These are phyloP conservation scores for Fragilariopsis cylindrus DNA, from an alignment of 108 stramenopile genomes.

Conservation along the genomic window DNA sequence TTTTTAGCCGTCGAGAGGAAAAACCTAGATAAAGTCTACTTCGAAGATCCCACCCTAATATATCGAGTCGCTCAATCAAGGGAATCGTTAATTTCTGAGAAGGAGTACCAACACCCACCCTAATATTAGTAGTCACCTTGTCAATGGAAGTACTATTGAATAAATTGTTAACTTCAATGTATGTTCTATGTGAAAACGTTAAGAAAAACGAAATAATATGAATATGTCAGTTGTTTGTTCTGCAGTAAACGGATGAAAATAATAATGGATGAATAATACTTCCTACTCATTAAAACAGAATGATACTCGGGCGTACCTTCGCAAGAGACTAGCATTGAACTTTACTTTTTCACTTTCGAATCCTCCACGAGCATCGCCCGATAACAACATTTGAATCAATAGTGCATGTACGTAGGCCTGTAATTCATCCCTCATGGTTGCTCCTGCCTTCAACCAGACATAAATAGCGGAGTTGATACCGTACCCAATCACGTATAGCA, in stretches of 20 bases:
- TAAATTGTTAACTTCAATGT: too few relatives aligned
- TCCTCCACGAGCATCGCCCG: not conserved
- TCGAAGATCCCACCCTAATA: constrained; percentile 68
- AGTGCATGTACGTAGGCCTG: constrained; percentile 69
- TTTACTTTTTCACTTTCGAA: constrained; percentile 11
- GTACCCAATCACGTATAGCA: constrained; percentile 24
- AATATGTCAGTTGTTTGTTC: too few relatives aligned
- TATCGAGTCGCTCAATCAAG: constrained; percentile 31
- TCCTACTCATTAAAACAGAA: not conserved
- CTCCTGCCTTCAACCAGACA: constrained; percentile 52
- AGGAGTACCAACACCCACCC: not conserved
- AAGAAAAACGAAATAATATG: too few relatives aligned
- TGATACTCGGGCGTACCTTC: constrained; percentile 5
- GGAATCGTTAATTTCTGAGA: constrained; percentile 8
- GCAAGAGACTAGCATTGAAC: constrained; percentile 3
- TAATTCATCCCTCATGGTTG: constrained; percentile 52
- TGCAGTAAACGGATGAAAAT: too few relatives aligned
- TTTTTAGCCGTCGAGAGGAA: constrained; percentile 22
- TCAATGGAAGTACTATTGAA: too few relatives aligned
- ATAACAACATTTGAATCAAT: constrained; percentile 30
- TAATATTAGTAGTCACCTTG: too few relatives aligned
- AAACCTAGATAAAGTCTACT: constrained; percentile 74
- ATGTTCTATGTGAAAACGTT: too few relatives aligned
- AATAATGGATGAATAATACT: too few relatives aligned
- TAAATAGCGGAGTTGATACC: constrained; percentile 10